These are phyloP conservation scores for Nemania serpens DNA, from an alignment of 2,329 filamentous ascomycete species.

Conservation along the genomic window DNA sequence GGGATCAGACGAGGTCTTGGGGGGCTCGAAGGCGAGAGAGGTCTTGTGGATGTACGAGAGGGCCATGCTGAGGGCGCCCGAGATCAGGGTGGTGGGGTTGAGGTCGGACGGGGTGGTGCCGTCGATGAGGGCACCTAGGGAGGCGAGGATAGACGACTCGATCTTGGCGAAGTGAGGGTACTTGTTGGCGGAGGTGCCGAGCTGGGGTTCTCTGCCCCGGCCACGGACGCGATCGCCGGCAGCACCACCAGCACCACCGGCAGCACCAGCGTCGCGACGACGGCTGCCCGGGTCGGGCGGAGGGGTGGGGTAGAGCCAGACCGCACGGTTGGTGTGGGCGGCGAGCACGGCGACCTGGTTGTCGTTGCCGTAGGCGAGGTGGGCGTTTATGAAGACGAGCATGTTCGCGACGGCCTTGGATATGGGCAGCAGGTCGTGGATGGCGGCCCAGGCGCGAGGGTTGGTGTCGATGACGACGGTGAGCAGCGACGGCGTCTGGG, in stretches of 20 bases:
- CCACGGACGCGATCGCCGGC: conserved; percentile 33
- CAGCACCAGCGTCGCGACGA: conserved; percentile 21
- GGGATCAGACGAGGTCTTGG: conserved; percentile 51
- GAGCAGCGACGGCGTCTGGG: conserved; percentile 77
- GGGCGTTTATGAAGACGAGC: conserved; percentile 95
- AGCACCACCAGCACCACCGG: conserved; percentile 62
- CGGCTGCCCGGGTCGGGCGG: conserved; percentile 41
- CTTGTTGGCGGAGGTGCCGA: conserved; percentile 71
- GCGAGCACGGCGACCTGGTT: conserved; percentile 93
- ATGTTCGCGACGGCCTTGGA: conserved; percentile 84
- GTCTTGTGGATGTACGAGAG: conserved; percentile 90
- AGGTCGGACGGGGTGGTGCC: conserved; percentile 69
- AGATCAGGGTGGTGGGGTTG: conserved; percentile 78
- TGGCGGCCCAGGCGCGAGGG: conserved; percentile 86
- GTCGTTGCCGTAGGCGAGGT: conserved; percentile 89
- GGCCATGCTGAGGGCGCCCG: conserved; percentile 87
- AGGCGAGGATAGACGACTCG: conserved; percentile 77
- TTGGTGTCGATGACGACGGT: conserved; percentile 95
- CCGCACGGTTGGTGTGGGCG: conserved; percentile 81
- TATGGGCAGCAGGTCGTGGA: conserved; percentile 75
- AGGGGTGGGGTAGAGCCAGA: conserved; percentile 81
- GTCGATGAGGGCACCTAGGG: conserved; percentile 73
- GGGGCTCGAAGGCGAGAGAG: conserved; percentile 65
- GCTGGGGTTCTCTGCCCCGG: conserved; percentile 2
- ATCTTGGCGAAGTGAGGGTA: conserved; percentile 90